phyloP scores from a whole-genome alignment of 495 filamentous ascomycete genomes.

The Hypoxylon trugodes region DNA sequence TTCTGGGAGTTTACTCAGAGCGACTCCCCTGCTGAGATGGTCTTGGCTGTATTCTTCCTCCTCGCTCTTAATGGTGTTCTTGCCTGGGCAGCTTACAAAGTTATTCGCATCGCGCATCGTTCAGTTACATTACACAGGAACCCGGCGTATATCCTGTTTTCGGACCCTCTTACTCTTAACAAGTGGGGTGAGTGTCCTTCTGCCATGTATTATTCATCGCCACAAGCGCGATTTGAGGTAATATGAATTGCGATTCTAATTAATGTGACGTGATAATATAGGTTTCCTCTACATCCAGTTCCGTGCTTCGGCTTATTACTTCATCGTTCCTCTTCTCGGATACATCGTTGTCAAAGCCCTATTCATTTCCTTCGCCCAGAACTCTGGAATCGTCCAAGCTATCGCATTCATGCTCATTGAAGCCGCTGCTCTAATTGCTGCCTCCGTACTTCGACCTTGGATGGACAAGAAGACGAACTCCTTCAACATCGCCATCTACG shows the following conservation, averaged over 20 bases:
- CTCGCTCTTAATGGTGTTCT: conserved; percentile 80
- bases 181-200: conserved; percentile 73
- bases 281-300: conserved; percentile 97
- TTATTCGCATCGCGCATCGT: conserved; percentile 85
- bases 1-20: conserved; percentile 91
- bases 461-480: conserved; percentile 99
- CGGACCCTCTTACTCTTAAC: conserved; percentile 89
- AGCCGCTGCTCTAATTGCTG: conserved; percentile 77
- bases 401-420: conserved; percentile 88
- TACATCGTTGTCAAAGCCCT: conserved; percentile 88
- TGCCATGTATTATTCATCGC: not conserved
- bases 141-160: conserved; percentile 96
- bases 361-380: conserved; percentile 88
- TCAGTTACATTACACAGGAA: conserved; percentile 93
- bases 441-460: conserved; percentile 86
- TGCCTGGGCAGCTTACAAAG: conserved; percentile 86
- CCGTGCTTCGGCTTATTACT: conserved; percentile 96
- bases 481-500: conserved; percentile 93
- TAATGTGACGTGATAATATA: no score
- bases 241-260: no score
- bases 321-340: conserved; percentile 80
- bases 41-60: conserved; percentile 89
- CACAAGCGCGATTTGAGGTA: no score
- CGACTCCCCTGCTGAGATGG: conserved; percentile 87
- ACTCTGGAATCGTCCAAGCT: conserved; percentile 76